phyloP scores from a whole-genome alignment of 345 rosid species.

The Lumnitzera racemosa region DNA sequence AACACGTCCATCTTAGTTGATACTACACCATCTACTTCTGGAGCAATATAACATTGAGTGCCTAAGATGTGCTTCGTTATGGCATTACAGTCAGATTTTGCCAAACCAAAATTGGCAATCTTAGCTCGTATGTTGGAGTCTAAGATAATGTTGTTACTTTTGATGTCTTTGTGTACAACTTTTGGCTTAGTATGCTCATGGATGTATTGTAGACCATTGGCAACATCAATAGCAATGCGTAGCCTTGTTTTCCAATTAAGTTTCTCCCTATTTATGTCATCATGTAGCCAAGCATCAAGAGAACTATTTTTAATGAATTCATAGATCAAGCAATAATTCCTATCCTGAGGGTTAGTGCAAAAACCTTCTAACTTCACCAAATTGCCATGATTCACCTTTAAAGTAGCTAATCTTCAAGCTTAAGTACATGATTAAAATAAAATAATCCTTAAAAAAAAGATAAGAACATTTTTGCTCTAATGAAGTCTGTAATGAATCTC shows the following conservation, averaged over 20 bases:
- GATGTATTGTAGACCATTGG: constrained; percentile 66
- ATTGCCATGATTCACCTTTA: constrained; percentile 69
- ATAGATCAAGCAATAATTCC: constrained; percentile 51
- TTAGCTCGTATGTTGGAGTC: constrained; percentile 60
- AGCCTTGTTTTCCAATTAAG: constrained; percentile 51
- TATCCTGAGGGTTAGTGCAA: constrained; percentile 50
- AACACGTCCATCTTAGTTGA: constrained; percentile 65
- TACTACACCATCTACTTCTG: constrained; percentile 56
- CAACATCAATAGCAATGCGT: constrained; percentile 44
- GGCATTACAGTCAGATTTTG: constrained; percentile 71
- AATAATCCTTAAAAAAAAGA: too few relatives aligned
- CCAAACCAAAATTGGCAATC: constrained; percentile 65
- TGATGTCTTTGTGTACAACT: constrained; percentile 71
- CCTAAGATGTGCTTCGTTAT: constrained; percentile 72
- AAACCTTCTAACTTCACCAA: constrained; percentile 68
- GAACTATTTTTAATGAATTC: constrained; percentile 54
- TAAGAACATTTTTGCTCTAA: too few relatives aligned
- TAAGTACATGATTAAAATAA: too few relatives aligned
- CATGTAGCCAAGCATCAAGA: constrained; percentile 49
- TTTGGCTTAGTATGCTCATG: constrained; percentile 64
- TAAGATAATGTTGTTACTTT: constrained; percentile 55
- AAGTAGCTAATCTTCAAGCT: too few relatives aligned
- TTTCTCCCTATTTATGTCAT: constrained; percentile 9
- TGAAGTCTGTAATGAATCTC: too few relatives aligned
- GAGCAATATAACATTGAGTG: constrained; percentile 73